A percentile compares a stretch with the other conserved stretches of the same genome.
Evolutionary conservation across 306 rosid genomes (phyloP).

Genomic region (Pterocarpus macrocarpus): DNA sequence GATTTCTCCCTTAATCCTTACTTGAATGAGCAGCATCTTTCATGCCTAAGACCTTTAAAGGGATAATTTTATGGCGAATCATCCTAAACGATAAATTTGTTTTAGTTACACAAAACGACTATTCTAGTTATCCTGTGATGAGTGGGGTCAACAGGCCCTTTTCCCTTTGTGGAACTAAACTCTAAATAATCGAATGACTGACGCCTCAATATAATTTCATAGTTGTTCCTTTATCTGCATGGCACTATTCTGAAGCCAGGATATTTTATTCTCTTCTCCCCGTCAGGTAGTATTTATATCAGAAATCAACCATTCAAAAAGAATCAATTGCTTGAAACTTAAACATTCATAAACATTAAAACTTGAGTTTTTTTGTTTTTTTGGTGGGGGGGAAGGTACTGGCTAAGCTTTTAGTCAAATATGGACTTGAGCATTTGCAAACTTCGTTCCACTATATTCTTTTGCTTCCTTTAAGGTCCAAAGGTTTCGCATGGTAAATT

Average conservation of each 20-base stretch:
- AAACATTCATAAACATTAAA: background rate
- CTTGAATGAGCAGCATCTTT: background rate
- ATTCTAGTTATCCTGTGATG: background rate
- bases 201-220: background rate
- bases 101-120: background rate
- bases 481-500: background rate
- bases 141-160: background rate
- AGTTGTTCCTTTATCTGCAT: background rate
- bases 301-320: background rate
- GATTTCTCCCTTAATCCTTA: background rate
- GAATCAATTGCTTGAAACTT: background rate
- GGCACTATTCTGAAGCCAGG: background rate
- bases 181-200: too few species aligned
- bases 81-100: background rate
- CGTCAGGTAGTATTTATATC: background rate
- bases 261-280: background rate
- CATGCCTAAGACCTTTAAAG: background rate
- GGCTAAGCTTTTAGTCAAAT: background rate
- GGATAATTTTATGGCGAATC: background rate
- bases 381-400: too few species aligned
- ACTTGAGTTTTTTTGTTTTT: background rate
- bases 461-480: background rate
- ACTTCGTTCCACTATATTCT: background rate
- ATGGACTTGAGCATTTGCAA: background rate
- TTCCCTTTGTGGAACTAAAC: too few species aligned